phyloP scores from a whole-genome alignment of 2,329 filamentous ascomycete genomes.

The Fusarium sp. region DNA sequence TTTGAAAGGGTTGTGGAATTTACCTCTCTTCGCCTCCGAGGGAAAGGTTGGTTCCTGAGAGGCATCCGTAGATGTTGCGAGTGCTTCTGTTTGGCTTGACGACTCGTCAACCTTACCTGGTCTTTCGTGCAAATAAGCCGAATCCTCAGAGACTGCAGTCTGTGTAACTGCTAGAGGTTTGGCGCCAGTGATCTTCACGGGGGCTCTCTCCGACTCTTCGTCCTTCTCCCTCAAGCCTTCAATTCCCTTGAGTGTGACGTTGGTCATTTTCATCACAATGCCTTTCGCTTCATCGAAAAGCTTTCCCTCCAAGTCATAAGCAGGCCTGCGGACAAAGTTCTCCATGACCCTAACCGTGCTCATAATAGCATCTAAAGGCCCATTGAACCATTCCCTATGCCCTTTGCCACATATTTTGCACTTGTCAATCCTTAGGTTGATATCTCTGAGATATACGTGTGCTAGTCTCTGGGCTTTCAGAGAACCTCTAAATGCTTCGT shows the following conservation, averaged over 20 bases:
- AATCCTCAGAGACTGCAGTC: not conserved
- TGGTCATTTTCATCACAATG: constrained; percentile 6
- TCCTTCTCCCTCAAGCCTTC: not conserved
- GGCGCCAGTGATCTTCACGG: not conserved
- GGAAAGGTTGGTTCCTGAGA: not conserved
- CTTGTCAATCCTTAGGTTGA: not conserved
- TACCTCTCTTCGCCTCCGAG: not conserved
- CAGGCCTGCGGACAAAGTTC: constrained; percentile 8
- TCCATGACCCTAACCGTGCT: constrained; percentile 16
- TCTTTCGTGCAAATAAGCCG: not conserved
- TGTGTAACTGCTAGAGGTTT: not conserved
- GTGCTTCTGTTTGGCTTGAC: not conserved
- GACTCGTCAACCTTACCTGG: not conserved
- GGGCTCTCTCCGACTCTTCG: not conserved
- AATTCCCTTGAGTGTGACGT: constrained; percentile 3
- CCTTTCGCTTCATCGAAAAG: not conserved
- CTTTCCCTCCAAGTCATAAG: constrained; percentile 12
- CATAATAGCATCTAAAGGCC: not conserved
- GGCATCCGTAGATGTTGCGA: too few relatives aligned
- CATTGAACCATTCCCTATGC: constrained; percentile 16
- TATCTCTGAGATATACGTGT: not conserved
- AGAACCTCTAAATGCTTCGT: not conserved
- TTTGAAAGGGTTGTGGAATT: not conserved
- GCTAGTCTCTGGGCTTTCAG: constrained; percentile 16
- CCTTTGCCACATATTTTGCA: constrained; percentile 10